phyloP scores from a whole-genome alignment of 805 yeast genomes.

The Candida vartiovaarae region DNA sequence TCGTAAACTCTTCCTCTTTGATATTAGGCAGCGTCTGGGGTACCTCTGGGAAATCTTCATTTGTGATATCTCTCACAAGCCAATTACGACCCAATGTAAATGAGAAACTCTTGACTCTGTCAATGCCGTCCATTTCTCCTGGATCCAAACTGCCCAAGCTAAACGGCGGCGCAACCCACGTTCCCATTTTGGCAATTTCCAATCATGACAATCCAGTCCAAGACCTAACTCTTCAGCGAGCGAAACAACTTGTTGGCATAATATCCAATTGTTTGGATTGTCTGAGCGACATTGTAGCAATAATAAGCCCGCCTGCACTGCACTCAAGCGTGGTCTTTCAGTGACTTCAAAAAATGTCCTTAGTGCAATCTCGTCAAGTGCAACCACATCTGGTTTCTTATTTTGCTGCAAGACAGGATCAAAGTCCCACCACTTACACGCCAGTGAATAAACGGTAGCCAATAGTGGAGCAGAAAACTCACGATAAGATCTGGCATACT shows the following conservation, averaged over 20 bases:
- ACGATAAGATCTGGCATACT: constrained; percentile 82
- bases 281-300: constrained; percentile 53
- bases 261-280: constrained; percentile 72
- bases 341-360: constrained; percentile 62
- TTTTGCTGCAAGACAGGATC: constrained; percentile 63
- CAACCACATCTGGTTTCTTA: constrained; percentile 72
- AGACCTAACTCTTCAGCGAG: constrained; percentile 86
- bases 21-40: constrained; percentile 27
- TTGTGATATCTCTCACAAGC: constrained; percentile 62
- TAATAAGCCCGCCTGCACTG: constrained; percentile 84
- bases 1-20: constrained; percentile 17
- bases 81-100: constrained; percentile 66
- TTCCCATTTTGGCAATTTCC: constrained; percentile 96
- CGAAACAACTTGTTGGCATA: constrained; percentile 82
- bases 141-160: constrained; percentile 94
- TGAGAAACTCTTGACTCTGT: constrained; percentile 84
- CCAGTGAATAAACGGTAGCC: constrained; percentile 85
- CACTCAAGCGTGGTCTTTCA: constrained; percentile 83
- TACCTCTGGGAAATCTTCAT: constrained; percentile 73
- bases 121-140: constrained; percentile 86
- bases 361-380: constrained; percentile 62
- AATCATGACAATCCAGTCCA: constrained; percentile 81
- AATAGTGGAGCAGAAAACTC: constrained; percentile 87
- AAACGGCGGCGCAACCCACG: constrained; percentile 77
- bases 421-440: constrained; percentile 89